Percentiles rank a stretch among this genome's conserved stretches.
phyloP scores from a whole-genome alignment of 116 monocot genomes.

The Thalassia testudinum region DNA sequence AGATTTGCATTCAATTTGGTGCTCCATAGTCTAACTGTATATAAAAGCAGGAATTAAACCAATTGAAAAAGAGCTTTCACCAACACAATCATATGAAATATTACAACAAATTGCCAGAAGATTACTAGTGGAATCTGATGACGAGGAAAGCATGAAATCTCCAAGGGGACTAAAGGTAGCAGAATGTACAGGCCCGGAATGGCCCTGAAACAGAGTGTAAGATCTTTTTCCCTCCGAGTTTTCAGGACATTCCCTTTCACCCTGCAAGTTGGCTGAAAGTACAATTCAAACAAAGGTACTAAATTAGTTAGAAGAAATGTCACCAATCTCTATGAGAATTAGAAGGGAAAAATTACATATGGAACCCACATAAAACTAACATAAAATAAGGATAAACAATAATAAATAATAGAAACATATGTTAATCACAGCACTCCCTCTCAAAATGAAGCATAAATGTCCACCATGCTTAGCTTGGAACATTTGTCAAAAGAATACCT shows the following conservation, averaged over 20 bases:
- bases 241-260: slow-evolving; percentile 40
- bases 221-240: slow-evolving; percentile 43
- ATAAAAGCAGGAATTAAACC: slow-evolving; percentile 1
- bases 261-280: slow-evolving; percentile 41
- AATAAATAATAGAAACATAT: no score
- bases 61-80: no score
- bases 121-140: slow-evolving; percentile 91
- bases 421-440: no score
- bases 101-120: not conserved
- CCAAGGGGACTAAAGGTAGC: slow-evolving; percentile 76
- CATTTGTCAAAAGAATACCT: no score
- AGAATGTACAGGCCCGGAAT: slow-evolving; percentile 90
- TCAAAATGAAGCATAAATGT: no score
- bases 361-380: not conserved
- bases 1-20: slow-evolving; percentile 89
- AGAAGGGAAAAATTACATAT: not conserved
- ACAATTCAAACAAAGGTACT: not conserved
- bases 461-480: no score
- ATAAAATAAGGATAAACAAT: not conserved
- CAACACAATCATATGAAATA: no score
- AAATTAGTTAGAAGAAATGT: not conserved
- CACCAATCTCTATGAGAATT: not conserved
- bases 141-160: slow-evolving; percentile 87
- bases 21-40: slow-evolving; percentile 88
- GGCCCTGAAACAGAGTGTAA: slow-evolving; percentile 74